Base-by-base conservation (phyloP, 768 basidiomycete species). In the Gelatoporia subvermispora region DNA sequence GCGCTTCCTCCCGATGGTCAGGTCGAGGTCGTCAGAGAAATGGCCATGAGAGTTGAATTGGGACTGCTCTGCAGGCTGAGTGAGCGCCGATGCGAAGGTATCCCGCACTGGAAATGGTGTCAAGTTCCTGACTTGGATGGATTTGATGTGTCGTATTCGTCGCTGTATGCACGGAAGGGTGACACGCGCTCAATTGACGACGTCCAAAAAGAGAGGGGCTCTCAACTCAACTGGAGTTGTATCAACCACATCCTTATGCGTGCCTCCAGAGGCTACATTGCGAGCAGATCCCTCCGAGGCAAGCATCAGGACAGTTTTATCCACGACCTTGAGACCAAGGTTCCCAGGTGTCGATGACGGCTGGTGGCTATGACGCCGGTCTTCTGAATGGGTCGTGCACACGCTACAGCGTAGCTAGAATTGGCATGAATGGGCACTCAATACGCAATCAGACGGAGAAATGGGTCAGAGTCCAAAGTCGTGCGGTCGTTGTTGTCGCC, bases 61-160 rank as follows among this genome's bases (percentile, higher is more conserved):
- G 3, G 81, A 68, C 47, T 77, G 75, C 59, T 80, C 77, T 9
- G 78, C 72, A 10, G 87, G 85, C 58, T 85, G 81, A 16, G 75
- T 71, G 45, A 91, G 72, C 17, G 88, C 86, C 20, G 86, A 85
- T 17, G 88, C 81, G 53, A 88, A 74, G 5, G 82, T 75, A 64
- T 92, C 88, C 31, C 89, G 81, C 45, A 79, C 79, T 28, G 88
- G 88, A 63, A 88, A 91, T 1, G 86, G 87, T n/a, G 89, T 86
- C 34, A 92, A 70, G 62, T 92, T 92, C 53, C 82, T 79, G 55
- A 92, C 73, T 68, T 89, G 85, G 42, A 92, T 70, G 37, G 79
- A 73, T 48, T 78, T 74, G 49, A 91, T 74, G 68, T 91, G 86
- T 55, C 88, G 79, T 53, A 88, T 72, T 37, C 85, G 83, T 59